Evolutionary conservation across 2,329 filamentous ascomycete genomes (phyloP).

Genomic region (Coniochaeta sp.): DNA sequence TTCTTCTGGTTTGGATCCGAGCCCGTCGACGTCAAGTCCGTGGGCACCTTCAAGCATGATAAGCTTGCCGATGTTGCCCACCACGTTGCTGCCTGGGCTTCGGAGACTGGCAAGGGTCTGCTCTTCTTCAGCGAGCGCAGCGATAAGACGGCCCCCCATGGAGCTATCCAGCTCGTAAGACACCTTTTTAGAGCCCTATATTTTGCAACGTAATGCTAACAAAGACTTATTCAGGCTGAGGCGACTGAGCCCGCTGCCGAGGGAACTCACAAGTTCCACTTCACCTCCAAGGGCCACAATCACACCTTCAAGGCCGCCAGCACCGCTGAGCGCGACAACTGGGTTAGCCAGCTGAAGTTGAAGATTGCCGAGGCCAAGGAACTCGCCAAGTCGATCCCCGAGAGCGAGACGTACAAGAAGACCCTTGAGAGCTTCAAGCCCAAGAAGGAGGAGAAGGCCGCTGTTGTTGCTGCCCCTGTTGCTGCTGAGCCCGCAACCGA

Average conservation of each 20-base stretch:
- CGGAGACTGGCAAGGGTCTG: constrained; percentile 90
- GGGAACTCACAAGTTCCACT: constrained; percentile 73
- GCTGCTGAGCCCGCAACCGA: constrained; percentile 26
- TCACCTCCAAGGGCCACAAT: constrained; percentile 82
- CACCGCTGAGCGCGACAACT: constrained; percentile 78
- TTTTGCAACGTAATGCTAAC: constrained; percentile 18
- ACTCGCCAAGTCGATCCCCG: constrained; percentile 62
- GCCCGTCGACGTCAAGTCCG: constrained; percentile 64
- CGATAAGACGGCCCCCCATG: constrained; percentile 74
- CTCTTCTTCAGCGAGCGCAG: constrained; percentile 83
- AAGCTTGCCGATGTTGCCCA: constrained; percentile 71
- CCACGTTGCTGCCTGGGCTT: constrained; percentile 80
- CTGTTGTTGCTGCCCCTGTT: constrained; percentile 6
- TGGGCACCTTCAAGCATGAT: constrained; percentile 75
- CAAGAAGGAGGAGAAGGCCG: constrained; percentile 33
- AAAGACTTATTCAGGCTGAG: constrained; percentile 36
- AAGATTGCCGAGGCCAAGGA: constrained; percentile 83
- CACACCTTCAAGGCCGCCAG: constrained; percentile 82
- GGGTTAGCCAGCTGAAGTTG: constrained; percentile 76
- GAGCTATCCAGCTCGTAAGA: constrained; percentile 79
- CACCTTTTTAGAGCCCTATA: not conserved
- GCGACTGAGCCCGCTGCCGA: constrained; percentile 67
- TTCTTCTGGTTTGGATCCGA: constrained; percentile 83
- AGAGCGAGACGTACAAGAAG: constrained; percentile 83
- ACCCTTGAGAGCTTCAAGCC: constrained; percentile 65